phyloP scores from a whole-genome alignment of 2,329 filamentous ascomycete species.

The Chrysosporium queenslandicum region DNA sequence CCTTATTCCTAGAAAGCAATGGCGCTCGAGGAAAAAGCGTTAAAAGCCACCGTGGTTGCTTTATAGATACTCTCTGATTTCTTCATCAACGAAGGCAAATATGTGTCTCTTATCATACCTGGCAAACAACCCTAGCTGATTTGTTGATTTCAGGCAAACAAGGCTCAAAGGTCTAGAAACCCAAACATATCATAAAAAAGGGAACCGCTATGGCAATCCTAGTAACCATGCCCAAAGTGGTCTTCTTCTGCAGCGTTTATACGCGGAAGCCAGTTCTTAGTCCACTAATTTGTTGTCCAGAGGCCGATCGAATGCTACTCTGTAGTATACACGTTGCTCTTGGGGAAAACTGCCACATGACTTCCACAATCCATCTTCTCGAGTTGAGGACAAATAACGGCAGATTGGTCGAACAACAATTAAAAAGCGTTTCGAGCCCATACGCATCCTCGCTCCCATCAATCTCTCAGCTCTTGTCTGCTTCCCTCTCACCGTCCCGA shows the following conservation, averaged over 20 bases:
- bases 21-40: no score
- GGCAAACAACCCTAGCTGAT: not conserved
- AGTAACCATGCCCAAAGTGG: not conserved
- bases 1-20: no score
- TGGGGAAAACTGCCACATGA: not conserved
- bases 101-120: no score
- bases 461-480: not conserved
- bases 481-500: not conserved
- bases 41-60: not conserved
- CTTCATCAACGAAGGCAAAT: no score
- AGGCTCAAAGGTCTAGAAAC: not conserved
- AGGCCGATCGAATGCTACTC: constrained; percentile 2
- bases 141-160: no score
- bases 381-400: not conserved
- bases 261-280: not conserved
- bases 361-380: no score
- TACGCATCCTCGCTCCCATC: not conserved
- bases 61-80: no score
- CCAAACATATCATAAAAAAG: not conserved
- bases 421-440: not conserved
- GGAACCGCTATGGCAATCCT: not conserved
- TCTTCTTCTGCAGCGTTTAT: not conserved
- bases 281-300: not conserved
- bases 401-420: not conserved
- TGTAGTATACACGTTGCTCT: not conserved